Conservation (phyloP, 225 moss, liverwort and hornwort genomes). For the Rhytidiadelphus loreus region DNA sequence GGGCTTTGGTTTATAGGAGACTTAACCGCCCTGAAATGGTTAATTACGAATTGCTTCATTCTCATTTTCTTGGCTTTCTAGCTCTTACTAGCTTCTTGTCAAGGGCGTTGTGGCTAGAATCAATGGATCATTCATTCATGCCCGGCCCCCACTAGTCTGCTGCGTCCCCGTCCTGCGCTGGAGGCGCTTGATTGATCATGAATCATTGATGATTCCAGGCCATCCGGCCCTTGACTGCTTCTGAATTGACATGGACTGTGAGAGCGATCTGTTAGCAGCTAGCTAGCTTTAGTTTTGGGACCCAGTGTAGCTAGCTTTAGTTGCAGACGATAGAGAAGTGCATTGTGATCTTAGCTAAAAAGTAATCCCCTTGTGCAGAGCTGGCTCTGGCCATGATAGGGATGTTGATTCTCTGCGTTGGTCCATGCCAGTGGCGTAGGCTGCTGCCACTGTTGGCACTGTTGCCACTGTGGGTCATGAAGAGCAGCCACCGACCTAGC, state of each 20-base stretch:
- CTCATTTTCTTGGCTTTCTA: too few species aligned
- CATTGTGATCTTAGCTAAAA: neutral
- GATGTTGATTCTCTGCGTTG: neutral
- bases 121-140: neutral
- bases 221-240: neutral
- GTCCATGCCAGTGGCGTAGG: neutral
- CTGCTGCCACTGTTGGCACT: neutral
- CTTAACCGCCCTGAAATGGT: accelerated
- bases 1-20: neutral
- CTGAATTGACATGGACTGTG: neutral
- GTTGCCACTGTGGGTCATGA: too few species aligned
- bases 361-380: neutral
- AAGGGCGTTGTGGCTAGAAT: neutral
- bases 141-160: neutral
- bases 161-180: neutral
- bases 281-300: neutral
- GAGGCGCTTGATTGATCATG: neutral
- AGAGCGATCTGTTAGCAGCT: neutral
- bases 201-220: neutral
- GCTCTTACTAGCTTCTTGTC: too few species aligned
- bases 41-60: too few species aligned
- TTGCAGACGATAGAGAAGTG: neutral
- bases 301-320: neutral
- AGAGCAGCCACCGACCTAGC: too few species aligned
- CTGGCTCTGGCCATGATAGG: neutral